Evolutionary conservation across 257 asterid species (phyloP).

Genomic region (Vinca minor): DNA sequence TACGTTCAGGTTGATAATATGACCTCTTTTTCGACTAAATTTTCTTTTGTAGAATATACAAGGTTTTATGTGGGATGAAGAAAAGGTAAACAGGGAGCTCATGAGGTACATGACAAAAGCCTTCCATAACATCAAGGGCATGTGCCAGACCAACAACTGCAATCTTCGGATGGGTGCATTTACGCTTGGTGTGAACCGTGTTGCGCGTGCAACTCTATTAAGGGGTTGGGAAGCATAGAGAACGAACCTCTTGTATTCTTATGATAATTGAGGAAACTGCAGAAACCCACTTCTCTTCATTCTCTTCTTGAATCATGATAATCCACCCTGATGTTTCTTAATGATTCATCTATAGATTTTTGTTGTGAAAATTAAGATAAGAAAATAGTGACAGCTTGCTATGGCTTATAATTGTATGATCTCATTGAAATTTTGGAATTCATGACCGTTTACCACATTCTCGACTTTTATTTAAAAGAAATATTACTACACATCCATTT

Average conservation of each 20-base stretch:
- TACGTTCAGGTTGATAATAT: background rate
- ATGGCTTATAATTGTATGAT: background rate
- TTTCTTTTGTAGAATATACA: conserved; percentile 58
- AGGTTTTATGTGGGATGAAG: conserved; percentile 90
- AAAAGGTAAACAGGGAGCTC: conserved; percentile 65
- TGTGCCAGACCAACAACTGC: conserved; percentile 63
- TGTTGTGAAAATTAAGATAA: background rate
- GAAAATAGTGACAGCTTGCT: background rate
- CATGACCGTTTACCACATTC: too few species aligned
- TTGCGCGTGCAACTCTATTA: conserved; percentile 66
- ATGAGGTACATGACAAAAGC: conserved; percentile 68
- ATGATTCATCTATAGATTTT: background rate
- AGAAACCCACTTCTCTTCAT: background rate
- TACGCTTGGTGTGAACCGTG: conserved; percentile 74
- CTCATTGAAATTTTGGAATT: background rate
- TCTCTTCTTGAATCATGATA: background rate
- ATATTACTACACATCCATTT: too few species aligned
- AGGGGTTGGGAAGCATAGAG: conserved; percentile 82
- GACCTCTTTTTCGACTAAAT: background rate
- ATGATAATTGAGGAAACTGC: background rate
- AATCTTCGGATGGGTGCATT: conserved; percentile 91
- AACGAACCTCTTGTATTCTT: background rate
- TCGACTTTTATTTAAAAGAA: too few species aligned
- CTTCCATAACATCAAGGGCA: conserved; percentile 50
- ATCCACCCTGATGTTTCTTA: background rate